Evolutionary conservation across 805 yeast genomes (phyloP), one percentile per base, ranked within the genome.

Genomic region (Wickerhamomyces sydowiorum): DNA sequence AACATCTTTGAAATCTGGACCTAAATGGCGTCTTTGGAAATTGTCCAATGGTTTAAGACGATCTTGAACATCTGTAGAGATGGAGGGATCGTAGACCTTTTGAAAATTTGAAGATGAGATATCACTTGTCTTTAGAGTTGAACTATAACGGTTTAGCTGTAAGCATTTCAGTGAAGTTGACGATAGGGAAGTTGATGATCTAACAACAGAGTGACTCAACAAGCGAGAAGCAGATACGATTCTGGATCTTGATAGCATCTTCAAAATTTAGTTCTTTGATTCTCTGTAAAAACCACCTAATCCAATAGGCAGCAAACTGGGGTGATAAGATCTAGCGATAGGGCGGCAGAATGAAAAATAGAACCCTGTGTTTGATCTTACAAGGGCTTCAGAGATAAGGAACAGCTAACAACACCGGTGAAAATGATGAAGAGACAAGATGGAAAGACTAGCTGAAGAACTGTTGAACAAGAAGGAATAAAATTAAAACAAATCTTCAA

Each of bases 11-110:
- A 86, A 80, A 13, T 75, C 70, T 20, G 95, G 88, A 12, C 99
- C 99, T 44, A 91, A 69, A 64, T 93, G 99, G 55, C 98, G 86
- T 57, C 95, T 78, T 38, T 85, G 76, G 63, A 91, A 93, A 2
- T 93, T 82, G 59, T 93, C 99, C 43, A 86, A 69, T 3, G 76
- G 73, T 31, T 45, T 51, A 18, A 60, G 40, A 25, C 46, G 47
- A 22, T 42, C 47, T 14, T 37, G 36, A 14, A 48, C 50, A 7
- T 40, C 39, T 13, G 29, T 22, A 28, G 32, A 37, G 23, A 47
- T 34, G 12, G 67, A 57, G 8, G 80, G 73, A 44, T 69, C 64
- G 51, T 72, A 78, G 7, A 81, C 64, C 25, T 62, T 50, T 3
- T 59, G 57, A 54, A 78, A 82, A 48, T 72, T 66, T 3, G 63